phyloP scores from a whole-genome alignment of 2,329 filamentous ascomycete genomes.

The Ascochyta fabae region DNA sequence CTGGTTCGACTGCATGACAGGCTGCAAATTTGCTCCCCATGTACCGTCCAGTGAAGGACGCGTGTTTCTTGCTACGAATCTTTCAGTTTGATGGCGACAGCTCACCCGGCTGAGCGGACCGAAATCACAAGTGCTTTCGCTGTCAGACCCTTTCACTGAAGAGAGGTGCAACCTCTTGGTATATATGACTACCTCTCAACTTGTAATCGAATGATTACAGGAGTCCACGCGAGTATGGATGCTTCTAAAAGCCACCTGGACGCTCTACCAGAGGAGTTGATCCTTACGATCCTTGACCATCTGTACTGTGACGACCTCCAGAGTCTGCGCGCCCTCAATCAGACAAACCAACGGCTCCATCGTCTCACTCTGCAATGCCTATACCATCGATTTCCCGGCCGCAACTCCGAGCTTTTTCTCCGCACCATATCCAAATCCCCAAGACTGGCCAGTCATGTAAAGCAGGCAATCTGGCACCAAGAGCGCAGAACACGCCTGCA shows the following conservation, averaged over 20 bases:
- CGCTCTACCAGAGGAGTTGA: slow-evolving; percentile 8
- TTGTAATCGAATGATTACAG: not conserved
- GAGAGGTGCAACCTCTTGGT: not conserved
- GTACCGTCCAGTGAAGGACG: not conserved
- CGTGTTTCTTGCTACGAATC: not conserved
- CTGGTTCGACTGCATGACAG: not conserved
- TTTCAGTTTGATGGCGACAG: not conserved
- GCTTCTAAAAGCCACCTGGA: not conserved
- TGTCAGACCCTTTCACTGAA: not conserved
- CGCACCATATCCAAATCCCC: slow-evolving; percentile 8
- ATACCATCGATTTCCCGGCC: slow-evolving; percentile 9
- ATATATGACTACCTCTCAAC: not conserved
- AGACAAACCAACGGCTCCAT: slow-evolving; percentile 5
- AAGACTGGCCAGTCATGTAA: not conserved
- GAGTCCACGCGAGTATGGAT: not conserved
- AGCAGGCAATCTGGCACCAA: not conserved
- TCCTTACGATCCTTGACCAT: slow-evolving; percentile 1
- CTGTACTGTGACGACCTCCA: not conserved
- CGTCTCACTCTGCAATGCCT: slow-evolving; percentile 2
- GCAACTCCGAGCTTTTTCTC: slow-evolving; percentile 7
- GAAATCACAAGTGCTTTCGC: not conserved
- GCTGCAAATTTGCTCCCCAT: not conserved
- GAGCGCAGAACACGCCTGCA: not conserved
- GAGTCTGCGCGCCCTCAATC: not conserved
- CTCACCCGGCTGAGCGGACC: not conserved